Evolutionary conservation across 768 basidiomycete species (phyloP).

Genomic region (Termitomyces heimii): DNA sequence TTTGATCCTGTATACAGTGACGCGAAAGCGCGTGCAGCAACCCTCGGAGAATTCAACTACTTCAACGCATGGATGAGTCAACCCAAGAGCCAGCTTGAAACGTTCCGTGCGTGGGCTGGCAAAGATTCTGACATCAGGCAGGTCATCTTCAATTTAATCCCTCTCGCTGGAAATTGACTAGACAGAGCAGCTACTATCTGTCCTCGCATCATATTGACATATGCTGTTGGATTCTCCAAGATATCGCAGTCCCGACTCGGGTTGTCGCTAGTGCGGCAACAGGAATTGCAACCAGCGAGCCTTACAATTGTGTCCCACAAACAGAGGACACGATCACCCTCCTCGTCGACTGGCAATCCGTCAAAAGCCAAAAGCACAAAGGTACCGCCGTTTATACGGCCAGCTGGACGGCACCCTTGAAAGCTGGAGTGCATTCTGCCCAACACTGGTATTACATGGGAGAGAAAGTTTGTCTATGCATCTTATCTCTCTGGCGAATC

Average conservation of each 20-base stretch:
- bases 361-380: conserved; percentile 64
- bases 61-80: conserved; percentile 98
- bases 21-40: conserved; percentile 69
- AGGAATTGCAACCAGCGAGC: conserved; percentile 86
- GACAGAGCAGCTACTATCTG: conserved; percentile 71
- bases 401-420: conserved; percentile 90
- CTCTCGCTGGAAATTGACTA: conserved; percentile 6
- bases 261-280: conserved; percentile 89
- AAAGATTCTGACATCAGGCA: conserved; percentile 90
- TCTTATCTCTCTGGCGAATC: neutral
- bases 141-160: neutral
- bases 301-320: conserved; percentile 78
- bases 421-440: conserved; percentile 83
- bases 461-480: conserved; percentile 54
- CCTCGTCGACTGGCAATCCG: conserved; percentile 89
- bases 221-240: conserved; percentile 80
- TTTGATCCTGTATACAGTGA: conserved; percentile 93
- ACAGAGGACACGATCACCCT: conserved; percentile 96
- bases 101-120: conserved; percentile 93
- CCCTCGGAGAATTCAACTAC: conserved; percentile 90
- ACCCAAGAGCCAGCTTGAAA: conserved; percentile 91
- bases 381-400: conserved; percentile 93
- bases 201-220: conserved; percentile 94
- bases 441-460: conserved; percentile 97
- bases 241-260: conserved; percentile 69